Conservation (phyloP, 305 asterid genomes). For the Euphrasia arctica region DNA sequence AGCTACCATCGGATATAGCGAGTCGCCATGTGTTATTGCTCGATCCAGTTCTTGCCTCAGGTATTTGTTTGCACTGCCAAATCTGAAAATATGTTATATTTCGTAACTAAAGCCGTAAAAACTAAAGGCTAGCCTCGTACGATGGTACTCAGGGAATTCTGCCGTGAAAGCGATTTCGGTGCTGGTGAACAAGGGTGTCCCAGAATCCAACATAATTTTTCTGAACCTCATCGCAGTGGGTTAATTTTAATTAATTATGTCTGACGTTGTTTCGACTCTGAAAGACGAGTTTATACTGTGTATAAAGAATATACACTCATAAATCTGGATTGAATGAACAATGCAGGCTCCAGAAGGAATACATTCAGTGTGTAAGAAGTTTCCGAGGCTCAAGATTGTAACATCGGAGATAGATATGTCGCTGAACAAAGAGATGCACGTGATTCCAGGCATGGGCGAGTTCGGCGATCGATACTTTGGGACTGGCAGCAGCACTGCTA, state of each 20-base stretch:
- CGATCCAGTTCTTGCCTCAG: slow-evolving; percentile 96
- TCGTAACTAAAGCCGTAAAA: background rate
- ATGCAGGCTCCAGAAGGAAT: slow-evolving; percentile 95
- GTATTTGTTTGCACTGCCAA: slow-evolving; percentile 26
- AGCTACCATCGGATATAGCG: slow-evolving; percentile 82
- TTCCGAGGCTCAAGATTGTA: slow-evolving; percentile 73
- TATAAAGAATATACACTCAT: background rate
- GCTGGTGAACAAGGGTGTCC: slow-evolving; percentile 79
- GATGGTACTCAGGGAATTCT: slow-evolving; percentile 57
- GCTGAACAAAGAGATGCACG: slow-evolving; percentile 57
- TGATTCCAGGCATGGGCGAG: slow-evolving; percentile 96
- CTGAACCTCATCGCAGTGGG: slow-evolving; percentile 87
- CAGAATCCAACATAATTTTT: slow-evolving; percentile 85
- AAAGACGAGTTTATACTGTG: background rate
- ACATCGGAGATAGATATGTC: slow-evolving; percentile 82
- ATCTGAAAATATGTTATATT: background rate
- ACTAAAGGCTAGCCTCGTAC: background rate
- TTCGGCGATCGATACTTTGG: slow-evolving; percentile 96
- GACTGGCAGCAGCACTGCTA: slow-evolving; percentile 32
- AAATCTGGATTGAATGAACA: background rate
- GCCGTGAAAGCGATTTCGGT: slow-evolving; percentile 80
- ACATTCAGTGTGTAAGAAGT: slow-evolving; percentile 63
- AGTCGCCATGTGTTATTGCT: slow-evolving; percentile 87
- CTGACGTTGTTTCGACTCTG: slow-evolving; percentile 2
- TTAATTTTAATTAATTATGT: background rate